phyloP scores from a whole-genome alignment of 1,139 yeast genomes.

The Magnusiomyces sp. region DNA sequence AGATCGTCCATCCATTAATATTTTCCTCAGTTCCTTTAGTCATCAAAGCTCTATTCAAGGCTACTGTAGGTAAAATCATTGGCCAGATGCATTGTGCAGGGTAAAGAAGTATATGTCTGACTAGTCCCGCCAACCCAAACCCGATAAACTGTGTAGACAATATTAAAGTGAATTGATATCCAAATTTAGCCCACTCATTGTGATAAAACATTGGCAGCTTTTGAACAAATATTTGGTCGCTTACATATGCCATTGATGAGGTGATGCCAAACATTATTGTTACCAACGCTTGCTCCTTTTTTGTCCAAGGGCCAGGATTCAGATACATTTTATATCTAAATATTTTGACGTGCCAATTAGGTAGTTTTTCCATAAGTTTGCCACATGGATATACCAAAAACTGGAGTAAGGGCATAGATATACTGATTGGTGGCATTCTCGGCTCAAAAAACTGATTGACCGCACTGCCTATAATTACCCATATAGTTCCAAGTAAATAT shows the following conservation, averaged over 20 bases:
- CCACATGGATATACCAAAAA: constrained; percentile 54
- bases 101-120: constrained; percentile 49
- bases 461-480: constrained; percentile 49
- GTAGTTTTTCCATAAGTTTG: constrained; percentile 31
- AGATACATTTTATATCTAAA: constrained; percentile 36
- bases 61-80: constrained; percentile 44
- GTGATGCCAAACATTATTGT: constrained; percentile 41
- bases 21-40: constrained; percentile 36
- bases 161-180: constrained; percentile 44
- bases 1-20: constrained; percentile 46
- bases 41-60: constrained; percentile 47
- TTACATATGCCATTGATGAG: constrained; percentile 39
- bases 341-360: constrained; percentile 40
- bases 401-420: constrained; percentile 45
- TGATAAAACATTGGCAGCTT: constrained; percentile 36
- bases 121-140: constrained; percentile 54
- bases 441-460: constrained; percentile 51
- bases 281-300: constrained; percentile 61
- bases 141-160: constrained; percentile 53
- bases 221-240: constrained; percentile 40
- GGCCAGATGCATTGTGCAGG: constrained; percentile 55
- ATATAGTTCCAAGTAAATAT: constrained; percentile 46
- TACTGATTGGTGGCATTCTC: constrained; percentile 45
- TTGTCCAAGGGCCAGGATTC: constrained; percentile 57
- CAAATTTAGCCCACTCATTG: constrained; percentile 39